These are phyloP conservation scores for Malus hybrid DNA, from an alignment of 331 rosid species.

Conservation along the genomic window DNA sequence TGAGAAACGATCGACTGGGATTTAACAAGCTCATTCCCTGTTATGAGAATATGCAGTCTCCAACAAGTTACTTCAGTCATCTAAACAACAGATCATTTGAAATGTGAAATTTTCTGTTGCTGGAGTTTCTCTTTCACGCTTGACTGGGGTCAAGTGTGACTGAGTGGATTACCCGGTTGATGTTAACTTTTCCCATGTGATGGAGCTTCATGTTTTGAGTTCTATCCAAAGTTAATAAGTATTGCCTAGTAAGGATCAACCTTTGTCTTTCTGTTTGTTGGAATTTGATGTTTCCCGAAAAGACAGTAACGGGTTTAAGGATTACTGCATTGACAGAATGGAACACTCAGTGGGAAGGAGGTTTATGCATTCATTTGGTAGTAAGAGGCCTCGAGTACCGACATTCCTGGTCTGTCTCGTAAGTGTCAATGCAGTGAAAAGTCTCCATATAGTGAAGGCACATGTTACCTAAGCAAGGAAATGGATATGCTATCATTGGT, in stretches of 20 bases:
- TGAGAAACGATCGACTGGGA: constrained; percentile 2
- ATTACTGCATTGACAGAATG: background rate
- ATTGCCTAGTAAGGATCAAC: constrained; percentile 1
- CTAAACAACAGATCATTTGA: background rate
- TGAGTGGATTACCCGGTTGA: background rate
- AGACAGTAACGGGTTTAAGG: background rate
- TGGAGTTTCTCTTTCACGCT: background rate
- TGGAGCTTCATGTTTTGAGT: background rate
- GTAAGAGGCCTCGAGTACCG: background rate
- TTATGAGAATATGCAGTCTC: constrained; percentile 4
- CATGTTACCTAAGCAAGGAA: background rate
- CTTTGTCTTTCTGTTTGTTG: background rate
- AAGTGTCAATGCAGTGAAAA: background rate
- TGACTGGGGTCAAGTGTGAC: background rate
- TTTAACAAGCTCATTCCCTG: background rate
- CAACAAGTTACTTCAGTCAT: constrained; percentile 2
- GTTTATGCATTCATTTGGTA: background rate
- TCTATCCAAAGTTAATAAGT: background rate
- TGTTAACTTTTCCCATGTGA: background rate
- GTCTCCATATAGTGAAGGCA: background rate
- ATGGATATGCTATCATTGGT: constrained; percentile 5
- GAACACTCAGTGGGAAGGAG: background rate
- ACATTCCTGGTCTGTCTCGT: background rate
- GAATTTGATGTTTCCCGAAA: background rate
- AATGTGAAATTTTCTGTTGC: background rate